phyloP scores from a whole-genome alignment of 306 rosid species.

The Prunus salicina region DNA sequence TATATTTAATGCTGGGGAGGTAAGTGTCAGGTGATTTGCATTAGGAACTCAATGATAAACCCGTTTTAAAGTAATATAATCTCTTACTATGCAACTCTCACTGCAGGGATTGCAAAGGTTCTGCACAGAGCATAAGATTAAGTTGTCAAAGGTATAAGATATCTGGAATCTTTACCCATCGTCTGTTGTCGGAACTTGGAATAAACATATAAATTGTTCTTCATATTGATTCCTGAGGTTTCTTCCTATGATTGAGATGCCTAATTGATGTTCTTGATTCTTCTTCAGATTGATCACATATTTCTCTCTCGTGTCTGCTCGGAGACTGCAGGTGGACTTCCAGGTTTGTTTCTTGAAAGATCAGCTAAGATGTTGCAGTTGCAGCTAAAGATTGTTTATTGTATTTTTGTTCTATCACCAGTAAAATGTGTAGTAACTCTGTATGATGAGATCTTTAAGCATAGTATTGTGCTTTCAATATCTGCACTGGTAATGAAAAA shows the following conservation, averaged over 20 bases:
- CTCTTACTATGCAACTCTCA: conserved; percentile 5
- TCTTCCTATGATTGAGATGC: background rate
- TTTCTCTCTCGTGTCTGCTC: conserved; percentile 93
- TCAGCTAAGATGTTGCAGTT: conserved; percentile 10
- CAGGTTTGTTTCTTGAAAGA: conserved; percentile 52
- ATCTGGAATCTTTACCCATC: conserved; percentile 3
- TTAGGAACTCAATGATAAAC: background rate
- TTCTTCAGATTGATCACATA: conserved; percentile 80
- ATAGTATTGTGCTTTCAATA: conserved; percentile 7
- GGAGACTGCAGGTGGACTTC: conserved; percentile 94
- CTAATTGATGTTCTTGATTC: conserved; percentile 19
- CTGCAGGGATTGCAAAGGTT: conserved; percentile 81
- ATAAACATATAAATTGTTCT: background rate
- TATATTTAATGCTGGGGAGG: conserved; percentile 95
- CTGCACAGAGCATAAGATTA: conserved; percentile 83
- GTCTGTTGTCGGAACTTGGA: conserved; percentile 2
- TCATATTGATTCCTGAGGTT: conserved; percentile 11
- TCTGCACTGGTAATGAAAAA: background rate
- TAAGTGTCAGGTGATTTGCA: conserved; percentile 13
- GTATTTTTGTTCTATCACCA: background rate
- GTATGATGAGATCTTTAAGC: background rate
- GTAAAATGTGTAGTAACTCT: background rate
- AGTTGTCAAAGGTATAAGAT: conserved; percentile 64
- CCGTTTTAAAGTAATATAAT: background rate
- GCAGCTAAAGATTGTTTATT: conserved; percentile 2